Evolutionary conservation across 768 basidiomycete genomes (phyloP), one percentile per base, ranked within the genome.

Genomic region (Nidularia pulvinata): DNA sequence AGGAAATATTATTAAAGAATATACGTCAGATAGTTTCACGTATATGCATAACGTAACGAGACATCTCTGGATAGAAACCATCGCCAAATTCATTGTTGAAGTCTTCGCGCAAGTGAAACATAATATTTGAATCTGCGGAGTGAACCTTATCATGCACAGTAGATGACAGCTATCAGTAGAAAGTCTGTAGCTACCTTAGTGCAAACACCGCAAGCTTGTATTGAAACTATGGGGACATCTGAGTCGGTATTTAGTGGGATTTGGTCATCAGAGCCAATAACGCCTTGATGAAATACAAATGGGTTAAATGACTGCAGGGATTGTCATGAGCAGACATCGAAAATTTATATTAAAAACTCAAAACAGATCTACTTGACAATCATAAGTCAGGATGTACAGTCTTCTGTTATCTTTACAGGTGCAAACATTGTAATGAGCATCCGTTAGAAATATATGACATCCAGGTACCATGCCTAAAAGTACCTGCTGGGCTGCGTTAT

Each of bases 181-280:
- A 3, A 55, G 16, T 30, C 19, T 16, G 32, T 34, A 7, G 51
- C 11, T 37, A 19, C n/a, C 6, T 19, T 25, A 16, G 11, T 14
- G 10, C 13, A 4, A 19, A 7, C n/a, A n/a, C 9, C 16, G 7
- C 11, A 16, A 14, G 16, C 6, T 34, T 51, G 3, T 39, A 71
- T 68, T 11, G 62, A 62, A 10, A 71, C 55, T 33, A 70, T 64
- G 16, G 70, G 67, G 44, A 72, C 69, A 54, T 73, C 69, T 19
- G 66, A 63, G 37, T 42, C 37, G 11, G 59, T 35, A 7, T 55
- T 55, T 48, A 63, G 2, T 68, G 60, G 0, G 71, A 70, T 42
- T 65, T 60, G 14, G 58, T 58, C 22, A 72, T 53, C 6, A 70
- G 58, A 30, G 70, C 70, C 11, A 69, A 57, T 7, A 74, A 59